phyloP scores from a whole-genome alignment of 2,329 filamentous ascomycete species.

The Graphiopsis chlorocephala region DNA sequence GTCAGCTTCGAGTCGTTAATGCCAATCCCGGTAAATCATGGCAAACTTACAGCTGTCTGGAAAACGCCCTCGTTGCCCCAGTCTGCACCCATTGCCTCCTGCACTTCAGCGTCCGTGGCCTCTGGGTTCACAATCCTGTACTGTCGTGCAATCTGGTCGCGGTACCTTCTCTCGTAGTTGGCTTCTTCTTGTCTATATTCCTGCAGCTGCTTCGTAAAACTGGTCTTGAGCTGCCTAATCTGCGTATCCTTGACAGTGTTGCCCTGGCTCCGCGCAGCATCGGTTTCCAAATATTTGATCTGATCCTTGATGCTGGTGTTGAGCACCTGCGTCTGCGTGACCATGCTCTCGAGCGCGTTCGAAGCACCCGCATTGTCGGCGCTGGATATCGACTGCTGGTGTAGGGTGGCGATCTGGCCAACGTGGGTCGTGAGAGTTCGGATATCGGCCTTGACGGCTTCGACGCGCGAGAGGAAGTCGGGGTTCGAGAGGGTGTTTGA shows the following conservation, averaged over 20 bases:
- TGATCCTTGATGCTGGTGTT: constrained; percentile 76
- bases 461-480: constrained; percentile 58
- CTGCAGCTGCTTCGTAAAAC: constrained; percentile 69
- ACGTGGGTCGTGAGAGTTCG: constrained; percentile 64
- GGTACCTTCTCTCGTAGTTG: constrained; percentile 67
- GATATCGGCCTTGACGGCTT: constrained; percentile 66
- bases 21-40: neutral
- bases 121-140: constrained; percentile 71
- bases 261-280: constrained; percentile 62
- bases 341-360: constrained; percentile 62
- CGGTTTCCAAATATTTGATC: constrained; percentile 71
- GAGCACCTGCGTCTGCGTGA: constrained; percentile 67
- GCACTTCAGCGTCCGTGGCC: constrained; percentile 70
- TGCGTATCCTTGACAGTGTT: constrained; percentile 69
- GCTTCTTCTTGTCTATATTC: constrained; percentile 70
- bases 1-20: constrained; percentile 3
- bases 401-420: constrained; percentile 64
- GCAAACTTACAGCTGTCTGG: constrained; percentile 68
- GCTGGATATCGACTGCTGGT: constrained; percentile 68
- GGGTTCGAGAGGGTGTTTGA: constrained; percentile 55
- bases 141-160: constrained; percentile 75
- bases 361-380: constrained; percentile 53
- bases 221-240: constrained; percentile 65
- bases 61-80: constrained; percentile 80
- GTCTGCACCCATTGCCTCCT: constrained; percentile 65